Evolutionary conservation across 495 filamentous ascomycete genomes (phyloP).

Genomic region (Acidiella bohemica): DNA sequence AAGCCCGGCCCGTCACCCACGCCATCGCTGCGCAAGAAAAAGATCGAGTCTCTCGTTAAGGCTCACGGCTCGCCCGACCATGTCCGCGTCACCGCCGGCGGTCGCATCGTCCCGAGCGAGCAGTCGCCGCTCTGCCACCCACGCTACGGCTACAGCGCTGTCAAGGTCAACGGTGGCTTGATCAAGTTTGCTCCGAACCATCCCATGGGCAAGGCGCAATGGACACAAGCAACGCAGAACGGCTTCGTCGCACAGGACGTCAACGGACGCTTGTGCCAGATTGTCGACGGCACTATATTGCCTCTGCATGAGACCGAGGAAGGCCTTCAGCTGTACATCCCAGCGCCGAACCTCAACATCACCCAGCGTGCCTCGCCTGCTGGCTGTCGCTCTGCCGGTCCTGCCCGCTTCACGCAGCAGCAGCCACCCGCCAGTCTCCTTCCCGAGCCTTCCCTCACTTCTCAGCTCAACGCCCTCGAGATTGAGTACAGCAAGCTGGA

Average conservation of each 20-base stretch:
- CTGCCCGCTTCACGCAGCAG: neutral
- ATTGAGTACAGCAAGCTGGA: slow-evolving; percentile 19
- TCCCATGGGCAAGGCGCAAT: slow-evolving; percentile 19
- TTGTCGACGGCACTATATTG: slow-evolving; percentile 16
- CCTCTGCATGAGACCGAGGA: slow-evolving; percentile 19
- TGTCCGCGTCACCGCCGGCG: slow-evolving; percentile 51
- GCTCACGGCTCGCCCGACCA: slow-evolving; percentile 46
- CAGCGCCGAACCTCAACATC: slow-evolving; percentile 19
- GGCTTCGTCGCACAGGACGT: slow-evolving; percentile 21
- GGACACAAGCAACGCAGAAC: slow-evolving; percentile 19
- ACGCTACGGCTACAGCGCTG: slow-evolving; percentile 21
- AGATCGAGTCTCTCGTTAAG: slow-evolving; percentile 37
- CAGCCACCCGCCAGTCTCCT: neutral
- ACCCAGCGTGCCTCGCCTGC: neutral
- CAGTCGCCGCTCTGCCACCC: slow-evolving; percentile 24
- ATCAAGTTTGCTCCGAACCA: slow-evolving; percentile 20
- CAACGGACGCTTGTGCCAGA: slow-evolving; percentile 18
- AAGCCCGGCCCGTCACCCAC: slow-evolving; percentile 22
- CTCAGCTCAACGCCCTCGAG: slow-evolving; percentile 21
- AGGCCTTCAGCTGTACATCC: slow-evolving; percentile 16
- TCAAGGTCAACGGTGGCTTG: slow-evolving; percentile 17
- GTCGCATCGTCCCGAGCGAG: slow-evolving; percentile 45
- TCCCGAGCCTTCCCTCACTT: slow-evolving; percentile 4
- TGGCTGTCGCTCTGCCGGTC: neutral
- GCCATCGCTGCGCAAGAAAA: slow-evolving; percentile 29